Conservation (phyloP, 164 flowering plant genomes). For the Aristolochia fimbriata region DNA sequence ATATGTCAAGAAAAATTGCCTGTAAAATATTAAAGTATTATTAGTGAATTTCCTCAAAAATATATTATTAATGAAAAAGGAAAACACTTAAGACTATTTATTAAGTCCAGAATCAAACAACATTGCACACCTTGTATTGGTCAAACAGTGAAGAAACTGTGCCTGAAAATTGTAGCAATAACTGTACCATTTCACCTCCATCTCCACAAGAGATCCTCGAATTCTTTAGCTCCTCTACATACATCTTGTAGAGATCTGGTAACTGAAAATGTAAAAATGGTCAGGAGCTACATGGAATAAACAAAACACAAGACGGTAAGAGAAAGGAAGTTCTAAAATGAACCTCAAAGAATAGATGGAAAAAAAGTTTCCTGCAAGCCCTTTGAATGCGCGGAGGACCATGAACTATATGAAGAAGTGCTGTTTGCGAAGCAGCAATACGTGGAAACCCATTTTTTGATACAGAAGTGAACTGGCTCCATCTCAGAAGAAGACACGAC, state of each 20-base stretch:
- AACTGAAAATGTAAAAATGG: conserved; percentile 31
- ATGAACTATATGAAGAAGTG: conserved; percentile 48
- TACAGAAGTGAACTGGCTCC: conserved; percentile 58
- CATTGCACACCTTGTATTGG: conserved; percentile 53
- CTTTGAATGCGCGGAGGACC: conserved; percentile 54
- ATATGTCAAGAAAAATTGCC: conserved; percentile 76
- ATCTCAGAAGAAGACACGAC: conserved; percentile 66
- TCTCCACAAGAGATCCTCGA: conserved; percentile 62
- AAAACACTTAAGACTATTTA: background rate
- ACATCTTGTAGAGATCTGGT: conserved; percentile 46
- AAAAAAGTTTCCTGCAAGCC: conserved; percentile 53
- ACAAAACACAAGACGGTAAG: too few species aligned
- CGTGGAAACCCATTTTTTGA: conserved; percentile 82
- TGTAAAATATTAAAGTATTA: conserved; percentile 23
- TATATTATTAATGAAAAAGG: conserved; percentile 1
- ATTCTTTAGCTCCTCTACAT: conserved; percentile 56
- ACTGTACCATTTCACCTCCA: conserved; percentile 42
- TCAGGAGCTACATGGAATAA: background rate
- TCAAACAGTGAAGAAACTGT: conserved; percentile 30
- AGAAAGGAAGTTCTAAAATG: background rate
- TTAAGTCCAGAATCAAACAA: background rate
- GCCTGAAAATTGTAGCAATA: conserved; percentile 57
- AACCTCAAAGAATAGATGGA: conserved; percentile 70
- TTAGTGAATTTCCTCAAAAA: conserved; percentile 12
- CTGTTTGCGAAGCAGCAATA: conserved; percentile 60